These are phyloP conservation scores for Akanthomyces muscarius DNA, from an alignment of 2,329 filamentous ascomycete species.

Conservation along the genomic window DNA sequence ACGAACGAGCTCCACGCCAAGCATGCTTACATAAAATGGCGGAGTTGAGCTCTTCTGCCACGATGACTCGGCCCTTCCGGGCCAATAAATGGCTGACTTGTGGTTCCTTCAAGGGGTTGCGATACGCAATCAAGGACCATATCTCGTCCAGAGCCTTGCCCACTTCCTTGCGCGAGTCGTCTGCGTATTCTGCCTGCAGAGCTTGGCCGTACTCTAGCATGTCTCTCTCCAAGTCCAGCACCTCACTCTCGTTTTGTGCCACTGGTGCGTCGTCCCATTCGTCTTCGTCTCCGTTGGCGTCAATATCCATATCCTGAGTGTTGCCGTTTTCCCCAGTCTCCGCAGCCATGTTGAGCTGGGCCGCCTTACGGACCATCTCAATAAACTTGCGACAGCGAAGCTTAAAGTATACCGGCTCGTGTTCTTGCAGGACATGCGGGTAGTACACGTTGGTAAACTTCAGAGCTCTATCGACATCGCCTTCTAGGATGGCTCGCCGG, in stretches of 20 bases:
- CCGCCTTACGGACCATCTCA: constrained; percentile 80
- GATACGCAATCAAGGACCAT: constrained; percentile 83
- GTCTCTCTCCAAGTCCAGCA: constrained; percentile 55
- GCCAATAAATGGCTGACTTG: constrained; percentile 77
- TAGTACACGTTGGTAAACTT: constrained; percentile 76
- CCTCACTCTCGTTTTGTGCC: constrained; percentile 25
- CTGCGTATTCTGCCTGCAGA: constrained; percentile 71
- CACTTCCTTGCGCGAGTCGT: constrained; percentile 66
- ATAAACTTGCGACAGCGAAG: constrained; percentile 89
- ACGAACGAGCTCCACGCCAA: neutral
- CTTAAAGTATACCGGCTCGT: constrained; percentile 82
- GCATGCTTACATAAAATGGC: constrained; percentile 76
- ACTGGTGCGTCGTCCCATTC: constrained; percentile 38
- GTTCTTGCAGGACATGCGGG: constrained; percentile 71
- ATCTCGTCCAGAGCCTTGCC: constrained; percentile 75
- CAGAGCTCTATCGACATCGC: constrained; percentile 88
- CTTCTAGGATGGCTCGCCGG: constrained; percentile 79
- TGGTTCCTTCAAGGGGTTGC: constrained; percentile 70
- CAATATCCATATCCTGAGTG: constrained; percentile 50
- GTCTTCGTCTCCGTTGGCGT: constrained; percentile 54
- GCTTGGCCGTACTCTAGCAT: constrained; percentile 77
- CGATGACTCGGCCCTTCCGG: constrained; percentile 65
- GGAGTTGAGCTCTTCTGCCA: constrained; percentile 91
- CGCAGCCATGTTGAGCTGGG: constrained; percentile 55
- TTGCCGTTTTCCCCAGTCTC: constrained; percentile 40